These are phyloP conservation scores for Penicillium olsonii DNA, from an alignment of 2,329 filamentous ascomycete genomes.

Conservation along the genomic window DNA sequence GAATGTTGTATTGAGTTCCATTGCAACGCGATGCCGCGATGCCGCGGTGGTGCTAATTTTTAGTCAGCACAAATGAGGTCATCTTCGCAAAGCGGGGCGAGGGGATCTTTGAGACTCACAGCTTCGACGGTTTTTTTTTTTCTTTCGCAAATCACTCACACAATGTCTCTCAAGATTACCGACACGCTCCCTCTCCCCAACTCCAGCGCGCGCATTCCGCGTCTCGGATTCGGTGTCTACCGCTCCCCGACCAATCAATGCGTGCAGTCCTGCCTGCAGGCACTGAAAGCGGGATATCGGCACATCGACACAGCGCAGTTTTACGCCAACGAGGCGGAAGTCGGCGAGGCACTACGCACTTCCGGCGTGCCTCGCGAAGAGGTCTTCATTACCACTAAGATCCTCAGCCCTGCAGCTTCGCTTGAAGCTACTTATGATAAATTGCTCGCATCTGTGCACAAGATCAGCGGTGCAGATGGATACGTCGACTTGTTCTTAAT, in stretches of 20 bases:
- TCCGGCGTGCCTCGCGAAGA: constrained; percentile 56
- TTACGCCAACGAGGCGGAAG: constrained; percentile 69
- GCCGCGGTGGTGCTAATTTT: neutral
- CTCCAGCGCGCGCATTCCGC: constrained; percentile 58
- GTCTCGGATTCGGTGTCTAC: constrained; percentile 72
- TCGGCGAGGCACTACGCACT: constrained; percentile 63
- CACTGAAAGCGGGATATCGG: constrained; percentile 54
- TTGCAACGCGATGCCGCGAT: neutral
- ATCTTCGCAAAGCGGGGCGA: constrained; percentile 13
- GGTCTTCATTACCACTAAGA: constrained; percentile 72
- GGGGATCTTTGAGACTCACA: neutral
- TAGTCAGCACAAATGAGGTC: constrained; percentile 12
- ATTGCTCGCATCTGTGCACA: constrained; percentile 63
- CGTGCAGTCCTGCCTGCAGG: constrained; percentile 59
- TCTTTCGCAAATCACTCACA: constrained; percentile 9
- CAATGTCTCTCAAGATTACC: constrained; percentile 46
- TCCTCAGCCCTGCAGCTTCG: constrained; percentile 56
- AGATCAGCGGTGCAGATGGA: constrained; percentile 59
- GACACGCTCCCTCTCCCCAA: constrained; percentile 55
- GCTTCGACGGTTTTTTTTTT: neutral
- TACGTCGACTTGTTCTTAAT: constrained; percentile 74
- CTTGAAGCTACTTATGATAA: constrained; percentile 62
- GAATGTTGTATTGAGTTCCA: neutral
- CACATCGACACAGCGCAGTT: constrained; percentile 65
- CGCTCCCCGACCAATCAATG: constrained; percentile 58